These are phyloP conservation scores for Saccharomycopsis babjevae DNA, from an alignment of 805 yeast genomes.

Conservation along the genomic window DNA sequence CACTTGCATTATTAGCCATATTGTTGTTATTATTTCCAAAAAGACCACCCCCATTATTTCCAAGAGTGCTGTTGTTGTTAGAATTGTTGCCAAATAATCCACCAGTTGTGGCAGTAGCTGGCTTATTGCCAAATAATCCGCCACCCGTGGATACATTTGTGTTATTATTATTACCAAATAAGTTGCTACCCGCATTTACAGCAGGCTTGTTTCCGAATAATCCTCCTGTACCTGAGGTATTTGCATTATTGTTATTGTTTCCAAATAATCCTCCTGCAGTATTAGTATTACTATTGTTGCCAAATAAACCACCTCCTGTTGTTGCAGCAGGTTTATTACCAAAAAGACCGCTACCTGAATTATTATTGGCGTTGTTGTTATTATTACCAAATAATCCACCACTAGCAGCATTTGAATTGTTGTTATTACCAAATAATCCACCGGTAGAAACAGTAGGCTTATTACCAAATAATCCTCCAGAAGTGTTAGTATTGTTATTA, in stretches of 20 bases:
- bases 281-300: constrained; percentile 20
- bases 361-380: constrained; percentile 11
- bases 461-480: constrained; percentile 24
- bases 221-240: constrained; percentile 25
- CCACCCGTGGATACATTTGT: constrained; percentile 22
- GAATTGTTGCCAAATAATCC: constrained; percentile 24
- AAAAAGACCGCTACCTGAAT: constrained; percentile 24
- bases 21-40: constrained; percentile 24
- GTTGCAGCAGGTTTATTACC: constrained; percentile 21
- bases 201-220: constrained; percentile 29
- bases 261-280: constrained; percentile 24
- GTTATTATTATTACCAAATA: constrained; percentile 23
- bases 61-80: constrained; percentile 23
- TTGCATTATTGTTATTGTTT: constrained; percentile 18
- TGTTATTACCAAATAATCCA: constrained; percentile 22
- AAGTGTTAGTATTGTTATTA: constrained; percentile 17
- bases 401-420: constrained; percentile 26
- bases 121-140: constrained; percentile 24
- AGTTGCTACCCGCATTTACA: constrained; percentile 20
- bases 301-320: constrained; percentile 25
- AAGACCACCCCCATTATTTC: constrained; percentile 22
- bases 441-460: constrained; percentile 20
- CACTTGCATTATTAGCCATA: constrained; percentile 26
- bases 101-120: constrained; percentile 22
- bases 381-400: constrained; percentile 25